A percentile compares a stretch with the other conserved stretches of the same genome.
Evolutionary conservation across 768 basidiomycete species (phyloP).

Genomic region (Tulasnella sp.): DNA sequence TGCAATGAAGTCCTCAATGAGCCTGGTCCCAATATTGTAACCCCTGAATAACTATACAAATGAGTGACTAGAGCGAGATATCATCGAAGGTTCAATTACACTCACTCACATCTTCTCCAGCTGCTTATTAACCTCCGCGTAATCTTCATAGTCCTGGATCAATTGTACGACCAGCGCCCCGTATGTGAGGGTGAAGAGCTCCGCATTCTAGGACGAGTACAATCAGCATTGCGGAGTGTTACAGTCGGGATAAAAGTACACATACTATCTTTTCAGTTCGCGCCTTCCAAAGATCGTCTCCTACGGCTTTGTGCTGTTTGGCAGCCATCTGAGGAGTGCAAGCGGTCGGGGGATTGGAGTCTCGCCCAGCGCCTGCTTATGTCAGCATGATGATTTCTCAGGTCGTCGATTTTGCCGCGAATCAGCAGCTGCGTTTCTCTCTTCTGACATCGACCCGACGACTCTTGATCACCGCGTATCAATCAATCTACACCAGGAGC

Average conservation of each 20-base stretch:
- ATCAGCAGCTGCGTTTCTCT: background rate
- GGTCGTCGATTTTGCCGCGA: background rate
- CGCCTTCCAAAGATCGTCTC: constrained; percentile 93
- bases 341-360: background rate
- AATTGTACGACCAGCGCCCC: constrained; percentile 96
- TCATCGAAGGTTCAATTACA: background rate
- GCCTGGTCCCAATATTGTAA: constrained; percentile 89
- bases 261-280: constrained; percentile 90
- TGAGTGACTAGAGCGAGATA: background rate
- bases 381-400: background rate
- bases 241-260: background rate
- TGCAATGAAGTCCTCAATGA: constrained; percentile 96
- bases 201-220: constrained; percentile 61
- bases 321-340: background rate
- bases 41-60: constrained; percentile 53
- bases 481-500: too few relatives aligned
- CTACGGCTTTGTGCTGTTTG: constrained; percentile 77
- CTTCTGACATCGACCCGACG: background rate
- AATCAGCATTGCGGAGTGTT: background rate
- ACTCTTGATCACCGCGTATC: too few relatives aligned
- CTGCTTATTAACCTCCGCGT: constrained; percentile 87
- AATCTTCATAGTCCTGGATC: constrained; percentile 98
- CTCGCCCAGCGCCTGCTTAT: constrained; percentile 1
- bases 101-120: constrained; percentile 64
- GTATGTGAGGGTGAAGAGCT: constrained; percentile 93